Base-by-base conservation (phyloP, 495 filamentous ascomycete species). In the Saxispiralis lemnorum region DNA sequence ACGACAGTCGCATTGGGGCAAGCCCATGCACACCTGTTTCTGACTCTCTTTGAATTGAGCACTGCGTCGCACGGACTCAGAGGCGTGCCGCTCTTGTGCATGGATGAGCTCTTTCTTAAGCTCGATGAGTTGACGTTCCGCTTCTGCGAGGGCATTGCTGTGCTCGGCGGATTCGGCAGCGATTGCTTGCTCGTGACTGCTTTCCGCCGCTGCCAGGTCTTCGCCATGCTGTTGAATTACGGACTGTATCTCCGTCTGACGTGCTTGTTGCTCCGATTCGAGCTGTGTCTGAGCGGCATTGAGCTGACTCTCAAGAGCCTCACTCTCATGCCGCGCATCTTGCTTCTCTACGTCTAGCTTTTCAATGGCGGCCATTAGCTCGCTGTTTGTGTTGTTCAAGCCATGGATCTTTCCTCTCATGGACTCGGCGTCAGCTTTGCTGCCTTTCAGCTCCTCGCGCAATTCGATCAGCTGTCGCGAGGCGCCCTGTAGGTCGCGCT, bases 101-200 rank as follows among this genome's bases (percentile, higher is more conserved):
- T 31, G 34, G 15, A 35, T 2, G 31, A 43, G 7, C 31, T 47
- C 21, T 12, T 43, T 12, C 43, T 31, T 7, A 30, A 31, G 15
- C 30, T 43, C 39, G 11, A 32, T 2, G 17, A 48, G 14, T 16
- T 40, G 19, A 7, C 36, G 16, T 20, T 39, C 24, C 10, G 44
- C 14, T 20, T 39, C 31, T n/a, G 34, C 43, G 19, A 41, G 36
- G 14, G 45, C 47, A 9, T 45, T 33, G 35, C 37, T 38, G 21
- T 45, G 47, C 12, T 40, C 17, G 9, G 43, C 10, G 2, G 43
- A 42, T 20, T 41, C 14, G 1, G 35, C 30, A 19, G 43, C 47
- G n/a, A 50, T 17, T 9, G 38, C 20, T 16, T 28, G 24, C 24
- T 28, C 24, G 24, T 28, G 24, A 9, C 24, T 4, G 9, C 24